Evolutionary conservation across 805 yeast species (phyloP), one percentile per base, ranked within the genome.

Genomic region (Monosporozyma servazzii): DNA sequence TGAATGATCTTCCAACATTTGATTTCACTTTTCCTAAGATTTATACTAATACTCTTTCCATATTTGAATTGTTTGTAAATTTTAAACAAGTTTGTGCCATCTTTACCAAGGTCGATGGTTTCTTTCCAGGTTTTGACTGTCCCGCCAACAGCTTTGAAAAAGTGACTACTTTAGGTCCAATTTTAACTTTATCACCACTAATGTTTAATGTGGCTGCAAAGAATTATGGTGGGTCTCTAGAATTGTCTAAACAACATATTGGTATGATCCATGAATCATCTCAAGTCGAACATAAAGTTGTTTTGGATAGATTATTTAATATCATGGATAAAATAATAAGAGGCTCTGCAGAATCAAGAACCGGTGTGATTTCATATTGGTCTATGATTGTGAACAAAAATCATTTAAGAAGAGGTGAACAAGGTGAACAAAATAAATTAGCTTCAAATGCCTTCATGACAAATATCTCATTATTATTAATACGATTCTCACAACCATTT

Each of bases 331-430:
- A 78, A 59, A 75, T 93, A 45, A 78, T 93, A 13, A 75, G 98
- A 55, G 87, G 88, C 0, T 81, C 88, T 5, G 70, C 77, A 0
- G 70, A 71, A 11, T 77, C 96, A 0, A 77, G 98, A 54, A 71
- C 72, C 37, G 81, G 72, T 41, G 62, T 90, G 48, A 69, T 93
- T 58, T 69, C 74, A 47, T 89, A 83, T 74, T 81, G 90, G 67
- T 84, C 86, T 1, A 76, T 75, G 27, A 75, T 88, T 41, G 77
- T 88, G n/a, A 87, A 91, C 60, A 75, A 78, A 48, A 89, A 90
- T 64, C 97, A 89, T 67, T 76, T 88, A 57, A 81, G 98, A 69
- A 78, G 88, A 59, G 96, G 96, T 49, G 81, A 84, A 56, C 95
- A 87, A 64, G 84, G 90, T 2, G 82, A 84, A 58, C 77, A 79